Evolutionary conservation across 257 asterid genomes (phyloP), one percentile per base, ranked within the genome.

Genomic region (Anisodus tanguticus): DNA sequence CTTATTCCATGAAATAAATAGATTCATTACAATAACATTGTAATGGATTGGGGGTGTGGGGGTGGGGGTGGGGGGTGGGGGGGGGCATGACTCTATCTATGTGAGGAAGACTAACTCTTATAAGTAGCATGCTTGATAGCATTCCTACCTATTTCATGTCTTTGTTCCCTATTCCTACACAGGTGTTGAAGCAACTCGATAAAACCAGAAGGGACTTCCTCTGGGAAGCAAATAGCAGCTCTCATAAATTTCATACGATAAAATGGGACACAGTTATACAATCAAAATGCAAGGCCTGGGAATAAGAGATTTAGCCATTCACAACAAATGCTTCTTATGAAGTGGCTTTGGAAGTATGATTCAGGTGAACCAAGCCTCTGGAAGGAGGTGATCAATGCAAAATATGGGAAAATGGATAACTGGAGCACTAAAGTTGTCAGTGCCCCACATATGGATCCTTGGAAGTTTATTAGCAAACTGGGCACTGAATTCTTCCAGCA

Each of bases 401-500:
- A 35, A 67, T 22, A 67, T 67, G 12, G 74, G 54, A 13, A 35
- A 35, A 67, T n/a, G 13, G 74, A 67, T 19, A 35, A 37, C 19
- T 13, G 49, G 49, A 37, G 74, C 74, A 37, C 74, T 17, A 67
- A 37, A 37, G 37, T 39, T 67, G 74, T 5, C 74, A 35, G 37
- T 67, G 74, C 22, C 35, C 74, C 74, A 7, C 74, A 7, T 67
- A 67, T 37, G 74, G 49, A 6, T 37, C 49, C 49, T 39, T 67
- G 22, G 74, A 67, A 64, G 71, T 64, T 26, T 31, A 64, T 64
- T 35, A 64, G n/a, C 71, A 64, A 64, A 35, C 17, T 64, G 74
- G 49, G 74, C 22, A 35, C 5, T 37, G 49, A 6, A 35, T 67
- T 6, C 31, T 37, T 37, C 17, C 74, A 67, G 74, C 6, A 37